Base-by-base conservation (phyloP, 2,329 filamentous ascomycete species). In the Penicillium olsonii region DNA sequence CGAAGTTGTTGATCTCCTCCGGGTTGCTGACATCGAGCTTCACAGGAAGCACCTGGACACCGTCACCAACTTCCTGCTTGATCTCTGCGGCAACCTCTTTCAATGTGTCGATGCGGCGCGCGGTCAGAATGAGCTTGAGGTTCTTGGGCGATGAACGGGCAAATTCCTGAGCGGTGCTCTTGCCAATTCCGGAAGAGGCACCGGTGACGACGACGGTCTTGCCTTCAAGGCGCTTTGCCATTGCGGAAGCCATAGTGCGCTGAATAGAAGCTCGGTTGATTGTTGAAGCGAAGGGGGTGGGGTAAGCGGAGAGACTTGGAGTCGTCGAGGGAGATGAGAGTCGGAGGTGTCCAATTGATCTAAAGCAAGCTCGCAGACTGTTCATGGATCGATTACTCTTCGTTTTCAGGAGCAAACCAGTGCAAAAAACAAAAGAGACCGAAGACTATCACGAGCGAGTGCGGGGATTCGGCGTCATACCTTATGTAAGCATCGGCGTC, bases 191-290 rank as follows among this genome's bases (percentile, higher is more conserved):
- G 17, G 90, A 95, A 4, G 88, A 94, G 26, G 94, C 94, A 48
- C 94, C 94, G 5, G 94, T 97, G 56, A 99, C 83, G 49, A 97
- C 74, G 51, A 97, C 79, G 4, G 91, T 97, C 78, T 97, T 97
- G 81, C 91, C 91, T 65, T 87, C 82, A 53, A 99, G 88, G 76
- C 92, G 91, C 71, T 90, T 87, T 56, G 81, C 81, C 74, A 88
- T 84, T 66, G 87, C 84, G 33, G 89, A 82, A 19, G 80, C 73
- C 83, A 87, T 87, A 49, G 71, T 81, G 63, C 78, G 69, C 64
- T 53, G 60, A 17, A 63, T 33, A 40, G 56, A 59, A 49, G 53
- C 43, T 18, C 56, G 53, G 37, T 64, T 56, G 33, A 59, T n/a
- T 2, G 57, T 40, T 31, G 54, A 44, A 31, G 40, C 44, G 43